A percentile compares a stretch with the other conserved stretches of the same genome.
These are phyloP conservation scores for Nemania serpens DNA, from an alignment of 2,329 filamentous ascomycete genomes.

Conservation along the genomic window DNA sequence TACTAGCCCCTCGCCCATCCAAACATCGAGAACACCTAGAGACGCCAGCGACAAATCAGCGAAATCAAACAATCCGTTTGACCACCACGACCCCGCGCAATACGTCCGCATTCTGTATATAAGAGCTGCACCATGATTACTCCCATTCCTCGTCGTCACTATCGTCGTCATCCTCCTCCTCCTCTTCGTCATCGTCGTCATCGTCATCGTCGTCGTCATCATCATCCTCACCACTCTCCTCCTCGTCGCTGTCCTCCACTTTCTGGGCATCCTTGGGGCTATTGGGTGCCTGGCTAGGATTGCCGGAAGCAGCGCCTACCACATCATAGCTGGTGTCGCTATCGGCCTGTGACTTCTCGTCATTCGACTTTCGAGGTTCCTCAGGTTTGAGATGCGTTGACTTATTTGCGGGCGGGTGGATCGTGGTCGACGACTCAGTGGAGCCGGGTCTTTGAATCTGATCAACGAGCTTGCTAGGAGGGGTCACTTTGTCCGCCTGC, in stretches of 20 bases:
- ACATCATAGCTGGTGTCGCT: conserved; percentile 97
- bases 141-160: conserved; percentile 42
- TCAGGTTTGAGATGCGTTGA: conserved; percentile 60
- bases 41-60: conserved; percentile 25
- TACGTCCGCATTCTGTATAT: neutral
- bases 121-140: conserved; percentile 25
- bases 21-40: conserved; percentile 24
- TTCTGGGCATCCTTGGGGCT: conserved; percentile 63
- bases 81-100: conserved; percentile 4
- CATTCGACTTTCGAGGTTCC: conserved; percentile 76
- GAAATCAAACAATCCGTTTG: conserved; percentile 13
- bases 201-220: conserved; percentile 31
- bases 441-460: conserved; percentile 52
- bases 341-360: conserved; percentile 87
- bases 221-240: conserved; percentile 51
- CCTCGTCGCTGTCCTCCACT: conserved; percentile 55
- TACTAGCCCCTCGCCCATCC: conserved; percentile 20
- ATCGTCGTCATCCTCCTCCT: conserved; percentile 30
- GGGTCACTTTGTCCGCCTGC: conserved; percentile 68
- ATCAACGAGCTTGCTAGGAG: conserved; percentile 41
- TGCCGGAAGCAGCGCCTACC: conserved; percentile 76
- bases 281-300: conserved; percentile 75
- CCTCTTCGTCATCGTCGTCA: conserved; percentile 36
- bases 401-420: conserved; percentile 55
- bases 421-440: conserved; percentile 62